A percentile compares a stretch with the other conserved stretches of the same genome.
These are phyloP conservation scores for Lactarius sanguifluus DNA, from an alignment of 768 basidiomycete species.

Conservation along the genomic window DNA sequence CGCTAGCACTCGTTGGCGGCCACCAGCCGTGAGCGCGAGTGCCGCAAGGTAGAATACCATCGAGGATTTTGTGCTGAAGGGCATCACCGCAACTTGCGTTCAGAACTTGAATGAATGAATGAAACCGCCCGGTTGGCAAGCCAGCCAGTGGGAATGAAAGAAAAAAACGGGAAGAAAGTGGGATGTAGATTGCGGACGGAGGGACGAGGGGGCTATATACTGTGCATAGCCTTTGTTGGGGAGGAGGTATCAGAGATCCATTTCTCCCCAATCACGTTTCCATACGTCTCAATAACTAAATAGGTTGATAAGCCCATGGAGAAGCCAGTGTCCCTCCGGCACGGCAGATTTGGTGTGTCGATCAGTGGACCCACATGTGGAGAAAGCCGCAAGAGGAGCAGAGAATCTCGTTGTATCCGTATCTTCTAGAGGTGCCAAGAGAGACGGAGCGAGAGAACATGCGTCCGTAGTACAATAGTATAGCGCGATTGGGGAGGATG, in stretches of 20 bases:
- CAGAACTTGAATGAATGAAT: not conserved
- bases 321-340: not conserved
- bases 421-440: not conserved
- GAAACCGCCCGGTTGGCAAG: not conserved
- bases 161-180: not conserved
- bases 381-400: not conserved
- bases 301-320: not conserved
- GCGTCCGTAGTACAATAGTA: not conserved
- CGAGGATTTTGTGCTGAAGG: not conserved
- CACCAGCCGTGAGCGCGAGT: slow-evolving; percentile 3
- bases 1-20: not conserved
- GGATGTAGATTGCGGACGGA: not conserved
- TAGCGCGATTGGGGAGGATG: not conserved
- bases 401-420: not conserved
- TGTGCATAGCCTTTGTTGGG: not conserved
- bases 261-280: not conserved
- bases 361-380: not conserved
- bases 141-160: not conserved
- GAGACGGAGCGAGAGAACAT: not conserved
- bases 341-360: not conserved
- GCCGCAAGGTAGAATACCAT: not conserved
- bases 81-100: not conserved
- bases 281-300: not conserved
- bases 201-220: not conserved
- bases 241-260: not conserved